These are phyloP conservation scores for Vachellia pachyceras DNA, from an alignment of 306 rosid genomes.

Conservation along the genomic window DNA sequence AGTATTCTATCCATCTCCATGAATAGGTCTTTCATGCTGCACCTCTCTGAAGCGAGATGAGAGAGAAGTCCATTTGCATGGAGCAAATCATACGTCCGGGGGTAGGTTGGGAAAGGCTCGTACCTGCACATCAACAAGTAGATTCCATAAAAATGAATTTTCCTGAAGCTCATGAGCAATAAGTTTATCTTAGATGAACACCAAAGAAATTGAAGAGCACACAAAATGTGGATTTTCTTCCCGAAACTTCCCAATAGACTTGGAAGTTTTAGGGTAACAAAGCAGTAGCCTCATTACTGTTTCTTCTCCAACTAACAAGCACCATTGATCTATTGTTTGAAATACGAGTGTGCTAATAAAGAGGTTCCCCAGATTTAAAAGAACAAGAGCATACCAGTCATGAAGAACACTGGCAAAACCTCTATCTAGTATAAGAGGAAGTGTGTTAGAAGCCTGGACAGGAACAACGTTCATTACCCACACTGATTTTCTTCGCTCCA, in stretches of 20 bases:
- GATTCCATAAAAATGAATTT: conserved; percentile 28
- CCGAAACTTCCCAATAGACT: conserved; percentile 6
- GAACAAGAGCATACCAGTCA: conserved; percentile 69
- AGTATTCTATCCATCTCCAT: conserved; percentile 96
- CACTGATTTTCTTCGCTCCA: conserved; percentile 74
- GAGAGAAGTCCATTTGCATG: conserved; percentile 90
- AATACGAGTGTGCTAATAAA: neutral
- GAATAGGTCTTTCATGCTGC: conserved; percentile 76
- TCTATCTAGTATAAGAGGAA: conserved; percentile 80
- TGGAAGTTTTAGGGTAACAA: conserved; percentile 2
- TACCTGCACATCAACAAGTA: conserved; percentile 64
- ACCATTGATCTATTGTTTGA: neutral
- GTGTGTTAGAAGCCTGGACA: conserved; percentile 61
- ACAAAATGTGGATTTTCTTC: conserved; percentile 5
- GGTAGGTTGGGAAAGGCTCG: conserved; percentile 95
- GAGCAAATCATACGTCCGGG: conserved; percentile 93
- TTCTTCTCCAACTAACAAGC: conserved; percentile 8
- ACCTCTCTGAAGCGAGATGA: conserved; percentile 69
- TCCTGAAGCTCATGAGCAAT: conserved; percentile 9
- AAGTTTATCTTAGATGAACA: conserved; percentile 23
- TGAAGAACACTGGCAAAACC: conserved; percentile 87
- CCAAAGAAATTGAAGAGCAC: neutral
- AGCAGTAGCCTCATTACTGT: neutral
- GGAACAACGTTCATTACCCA: conserved; percentile 98
- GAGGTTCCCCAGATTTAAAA: neutral